Conservation (phyloP, 2,329 filamentous ascomycete genomes). For the Cladophialophora bantiana region DNA sequence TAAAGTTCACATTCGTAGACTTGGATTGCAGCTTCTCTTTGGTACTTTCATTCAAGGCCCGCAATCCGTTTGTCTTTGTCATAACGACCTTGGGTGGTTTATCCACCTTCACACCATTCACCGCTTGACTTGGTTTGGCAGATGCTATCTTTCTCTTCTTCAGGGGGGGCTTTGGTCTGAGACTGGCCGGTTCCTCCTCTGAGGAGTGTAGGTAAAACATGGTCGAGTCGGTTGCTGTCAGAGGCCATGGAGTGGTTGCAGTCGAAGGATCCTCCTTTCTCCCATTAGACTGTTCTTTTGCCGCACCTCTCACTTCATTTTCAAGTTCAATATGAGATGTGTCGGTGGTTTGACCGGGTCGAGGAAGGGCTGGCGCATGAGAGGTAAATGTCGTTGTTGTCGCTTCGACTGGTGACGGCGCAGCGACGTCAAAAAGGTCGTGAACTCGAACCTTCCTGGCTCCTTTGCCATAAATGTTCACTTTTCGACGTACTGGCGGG, state of each 20-base stretch:
- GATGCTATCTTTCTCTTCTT: constrained; percentile 35
- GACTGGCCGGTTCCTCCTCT: constrained; percentile 33
- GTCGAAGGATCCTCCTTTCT: neutral
- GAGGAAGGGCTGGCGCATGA: neutral
- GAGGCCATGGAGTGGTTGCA: neutral
- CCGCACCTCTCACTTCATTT: neutral
- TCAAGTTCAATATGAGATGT: neutral
- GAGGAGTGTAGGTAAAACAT: constrained; percentile 41
- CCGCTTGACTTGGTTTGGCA: neutral
- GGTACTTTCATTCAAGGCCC: neutral
- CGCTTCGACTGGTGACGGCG: constrained; percentile 8
- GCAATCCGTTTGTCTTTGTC: neutral
- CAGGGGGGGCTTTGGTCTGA: constrained; percentile 13
- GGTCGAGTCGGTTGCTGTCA: constrained; percentile 10
- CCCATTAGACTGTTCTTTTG: neutral
- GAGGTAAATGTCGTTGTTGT: neutral
- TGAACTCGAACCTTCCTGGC: constrained; percentile 31
- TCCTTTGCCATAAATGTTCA: constrained; percentile 50
- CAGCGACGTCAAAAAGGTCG: constrained; percentile 33
- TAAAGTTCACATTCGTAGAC: neutral
- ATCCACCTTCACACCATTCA: neutral
- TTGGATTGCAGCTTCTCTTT: neutral
- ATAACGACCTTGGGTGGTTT: neutral
- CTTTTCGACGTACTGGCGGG: constrained; percentile 41
- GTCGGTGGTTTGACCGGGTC: neutral